phyloP scores from a whole-genome alignment of 495 filamentous ascomycete species.

The Aspergillus haitiensis region DNA sequence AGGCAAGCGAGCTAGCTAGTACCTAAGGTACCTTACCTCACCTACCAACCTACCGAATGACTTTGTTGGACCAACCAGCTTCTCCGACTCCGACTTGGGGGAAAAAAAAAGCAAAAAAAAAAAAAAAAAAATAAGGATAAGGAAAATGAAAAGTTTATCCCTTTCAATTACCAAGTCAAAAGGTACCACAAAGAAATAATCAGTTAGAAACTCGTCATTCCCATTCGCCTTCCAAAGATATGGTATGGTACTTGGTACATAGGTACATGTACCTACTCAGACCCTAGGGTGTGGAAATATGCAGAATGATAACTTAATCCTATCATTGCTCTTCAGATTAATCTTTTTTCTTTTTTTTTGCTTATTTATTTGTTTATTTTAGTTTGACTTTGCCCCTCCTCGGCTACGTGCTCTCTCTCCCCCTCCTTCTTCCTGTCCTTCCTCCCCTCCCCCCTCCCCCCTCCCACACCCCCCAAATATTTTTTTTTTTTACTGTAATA shows the following conservation, averaged over 20 bases:
- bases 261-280: conserved; percentile 3
- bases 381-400: not conserved
- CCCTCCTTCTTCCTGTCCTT: not conserved
- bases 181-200: not conserved
- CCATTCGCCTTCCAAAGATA: too few species aligned
- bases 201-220: too few species aligned
- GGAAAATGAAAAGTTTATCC: not conserved
- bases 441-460: not conserved
- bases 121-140: not conserved
- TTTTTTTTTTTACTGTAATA: too few species aligned
- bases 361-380: not conserved
- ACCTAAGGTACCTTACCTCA: too few species aligned
- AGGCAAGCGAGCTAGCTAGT: too few species aligned
- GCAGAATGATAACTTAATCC: conserved; percentile 20
- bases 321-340: not conserved
- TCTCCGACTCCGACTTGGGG: not conserved
- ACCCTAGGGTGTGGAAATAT: not conserved
- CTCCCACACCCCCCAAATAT: too few species aligned
- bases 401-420: not conserved
- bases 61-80: too few species aligned
- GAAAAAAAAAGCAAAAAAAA: not conserved
- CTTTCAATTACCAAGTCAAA: not conserved
- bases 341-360: not conserved
- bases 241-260: conserved; percentile 1
- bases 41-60: too few species aligned